These are phyloP conservation scores for Aspergillus cavernicola DNA, from an alignment of 495 filamentous ascomycete genomes.

Conservation along the genomic window DNA sequence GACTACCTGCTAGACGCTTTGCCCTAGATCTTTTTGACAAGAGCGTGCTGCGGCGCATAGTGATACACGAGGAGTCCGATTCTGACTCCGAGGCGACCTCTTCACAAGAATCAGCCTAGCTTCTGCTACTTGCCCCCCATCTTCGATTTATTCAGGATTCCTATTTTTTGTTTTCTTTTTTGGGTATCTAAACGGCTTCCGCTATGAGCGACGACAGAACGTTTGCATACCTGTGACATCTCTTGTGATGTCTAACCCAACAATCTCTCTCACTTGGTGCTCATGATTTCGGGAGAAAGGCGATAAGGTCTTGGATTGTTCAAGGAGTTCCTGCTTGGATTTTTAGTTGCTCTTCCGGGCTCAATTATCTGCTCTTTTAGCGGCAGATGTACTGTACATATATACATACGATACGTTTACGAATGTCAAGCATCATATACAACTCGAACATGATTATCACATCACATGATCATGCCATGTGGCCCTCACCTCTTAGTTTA, in stretches of 20 bases:
- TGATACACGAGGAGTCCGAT: constrained; percentile 58
- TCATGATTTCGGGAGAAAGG: too few species aligned
- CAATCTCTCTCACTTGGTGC: too few species aligned
- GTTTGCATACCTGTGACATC: too few species aligned
- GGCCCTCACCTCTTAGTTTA: too few species aligned
- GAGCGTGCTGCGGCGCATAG: constrained; percentile 74
- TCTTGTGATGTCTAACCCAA: too few species aligned
- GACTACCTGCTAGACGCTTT: constrained; percentile 77
- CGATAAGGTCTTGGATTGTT: too few species aligned
- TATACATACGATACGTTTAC: constrained; percentile 1
- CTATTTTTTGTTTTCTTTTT: too few species aligned
- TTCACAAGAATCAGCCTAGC: constrained; percentile 22
- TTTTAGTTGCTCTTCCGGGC: background rate
- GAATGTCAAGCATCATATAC: background rate
- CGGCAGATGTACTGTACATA: constrained; percentile 7
- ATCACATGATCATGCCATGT: background rate
- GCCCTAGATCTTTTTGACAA: constrained; percentile 93
- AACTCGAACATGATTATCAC: background rate
- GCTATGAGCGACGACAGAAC: too few species aligned
- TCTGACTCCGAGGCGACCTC: constrained; percentile 35
- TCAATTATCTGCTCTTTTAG: background rate
- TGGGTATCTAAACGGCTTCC: too few species aligned
- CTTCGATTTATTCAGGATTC: too few species aligned
- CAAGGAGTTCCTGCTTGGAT: background rate
- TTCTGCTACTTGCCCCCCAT: too few species aligned